Percentiles rank a stretch among this genome's conserved stretches.
phyloP scores from a whole-genome alignment of 208 protist species.

The Lotmaria passim region DNA sequence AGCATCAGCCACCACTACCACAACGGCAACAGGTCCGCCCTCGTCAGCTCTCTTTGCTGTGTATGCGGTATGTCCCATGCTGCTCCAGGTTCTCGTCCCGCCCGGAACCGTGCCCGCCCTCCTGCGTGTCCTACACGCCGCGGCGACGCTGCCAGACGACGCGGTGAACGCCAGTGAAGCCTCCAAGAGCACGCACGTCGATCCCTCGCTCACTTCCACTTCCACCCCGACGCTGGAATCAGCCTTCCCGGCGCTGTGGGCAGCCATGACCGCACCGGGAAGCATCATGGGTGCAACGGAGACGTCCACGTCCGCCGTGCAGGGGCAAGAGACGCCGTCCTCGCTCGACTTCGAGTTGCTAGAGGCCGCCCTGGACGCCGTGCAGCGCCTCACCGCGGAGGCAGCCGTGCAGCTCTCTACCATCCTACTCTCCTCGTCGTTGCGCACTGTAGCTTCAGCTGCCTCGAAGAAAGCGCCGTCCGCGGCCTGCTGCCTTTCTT shows the following conservation, averaged over 20 bases:
- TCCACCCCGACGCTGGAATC: neutral
- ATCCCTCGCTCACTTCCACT: neutral
- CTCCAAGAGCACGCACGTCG: neutral
- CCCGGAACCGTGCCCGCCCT: constrained; percentile 29
- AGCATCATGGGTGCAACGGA: constrained; percentile 10
- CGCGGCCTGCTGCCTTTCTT: too few relatives aligned
- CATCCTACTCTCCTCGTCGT: neutral
- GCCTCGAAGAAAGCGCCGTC: too few relatives aligned
- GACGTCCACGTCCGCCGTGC: constrained; percentile 11
- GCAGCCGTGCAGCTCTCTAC: constrained; percentile 34
- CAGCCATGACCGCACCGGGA: constrained; percentile 24
- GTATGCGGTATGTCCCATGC: constrained; percentile 35
- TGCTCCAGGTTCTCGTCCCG: constrained; percentile 51
- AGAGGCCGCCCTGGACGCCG: constrained; percentile 56
- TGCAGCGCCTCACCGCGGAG: constrained; percentile 55
- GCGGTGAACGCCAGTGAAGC: neutral
- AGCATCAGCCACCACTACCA: neutral
- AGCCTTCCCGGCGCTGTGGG: constrained; percentile 15
- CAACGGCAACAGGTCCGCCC: neutral
- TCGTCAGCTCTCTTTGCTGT: constrained; percentile 19
- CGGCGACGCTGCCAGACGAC: constrained; percentile 11
- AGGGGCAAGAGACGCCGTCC: constrained; percentile 43
- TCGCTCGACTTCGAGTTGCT: constrained; percentile 62
- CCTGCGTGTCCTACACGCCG: constrained; percentile 26
- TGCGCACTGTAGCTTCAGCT: too few relatives aligned